A percentile compares a stretch with the other conserved stretches of the same genome.
Evolutionary conservation across 352 stramenopile genomes (phyloP).

Genomic region (Phytophthora megakarya): DNA sequence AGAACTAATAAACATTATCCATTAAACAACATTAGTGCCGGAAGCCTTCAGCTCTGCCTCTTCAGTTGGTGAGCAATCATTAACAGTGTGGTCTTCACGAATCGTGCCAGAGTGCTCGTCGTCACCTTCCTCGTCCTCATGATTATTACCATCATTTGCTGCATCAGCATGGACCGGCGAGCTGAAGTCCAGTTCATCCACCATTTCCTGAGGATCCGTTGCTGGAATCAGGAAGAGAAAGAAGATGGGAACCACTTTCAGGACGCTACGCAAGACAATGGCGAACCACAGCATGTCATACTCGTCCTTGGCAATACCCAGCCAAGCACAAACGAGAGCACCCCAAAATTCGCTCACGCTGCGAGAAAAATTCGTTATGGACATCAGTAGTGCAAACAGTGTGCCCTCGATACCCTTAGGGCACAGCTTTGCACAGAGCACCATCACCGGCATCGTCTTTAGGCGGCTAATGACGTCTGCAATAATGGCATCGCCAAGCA

Average conservation of each 20-base stretch:
- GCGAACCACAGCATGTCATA: constrained; percentile 93
- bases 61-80: constrained; percentile 40
- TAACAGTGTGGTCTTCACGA: constrained; percentile 51
- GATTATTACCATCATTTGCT: constrained; percentile 11
- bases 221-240: constrained; percentile 87
- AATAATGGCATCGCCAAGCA: constrained; percentile 95
- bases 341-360: constrained; percentile 94
- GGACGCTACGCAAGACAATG: constrained; percentile 90
- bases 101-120: constrained; percentile 42
- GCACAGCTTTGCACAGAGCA: constrained; percentile 94
- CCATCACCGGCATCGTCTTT: constrained; percentile 94
- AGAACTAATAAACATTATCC: constrained; percentile 19
- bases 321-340: constrained; percentile 84
- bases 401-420: constrained; percentile 95
- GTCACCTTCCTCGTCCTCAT: constrained; percentile 34
- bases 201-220: constrained; percentile 77
- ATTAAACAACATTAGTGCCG: constrained; percentile 27
- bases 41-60: constrained; percentile 30
- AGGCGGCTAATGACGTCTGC: constrained; percentile 80
- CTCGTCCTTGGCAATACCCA: constrained; percentile 90
- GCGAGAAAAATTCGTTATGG: constrained; percentile 95
- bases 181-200: constrained; percentile 71
- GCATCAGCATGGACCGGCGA: constrained; percentile 19
- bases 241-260: constrained; percentile 91
- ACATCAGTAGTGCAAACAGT: constrained; percentile 97